Evolutionary conservation across 306 rosid genomes (phyloP).

Genomic region (Cucurbita moschata): DNA sequence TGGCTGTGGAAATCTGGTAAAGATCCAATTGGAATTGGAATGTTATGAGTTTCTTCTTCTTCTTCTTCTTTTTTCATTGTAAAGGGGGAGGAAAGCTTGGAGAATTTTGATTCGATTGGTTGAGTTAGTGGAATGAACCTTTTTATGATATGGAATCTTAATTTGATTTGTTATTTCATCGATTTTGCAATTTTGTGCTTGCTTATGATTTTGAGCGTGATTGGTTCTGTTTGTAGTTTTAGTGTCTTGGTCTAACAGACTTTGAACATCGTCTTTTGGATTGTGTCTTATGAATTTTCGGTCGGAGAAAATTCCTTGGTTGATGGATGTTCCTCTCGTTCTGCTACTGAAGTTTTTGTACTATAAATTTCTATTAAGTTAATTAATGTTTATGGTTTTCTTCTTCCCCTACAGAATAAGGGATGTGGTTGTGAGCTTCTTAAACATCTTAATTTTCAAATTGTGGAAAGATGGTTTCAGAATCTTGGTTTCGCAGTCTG

Average conservation of each 20-base stretch:
- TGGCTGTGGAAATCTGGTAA: background rate
- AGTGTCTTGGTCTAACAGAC: background rate
- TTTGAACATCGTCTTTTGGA: background rate
- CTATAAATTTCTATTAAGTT: background rate
- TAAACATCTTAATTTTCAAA: constrained; percentile 16
- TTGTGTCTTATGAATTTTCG: background rate
- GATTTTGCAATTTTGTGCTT: constrained; percentile 8
- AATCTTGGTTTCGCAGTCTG: constrained; percentile 72
- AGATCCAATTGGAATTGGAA: background rate
- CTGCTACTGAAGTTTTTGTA: background rate
- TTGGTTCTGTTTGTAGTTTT: background rate
- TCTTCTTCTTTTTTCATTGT: background rate
- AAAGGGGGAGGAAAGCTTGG: background rate
- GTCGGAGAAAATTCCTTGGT: background rate
- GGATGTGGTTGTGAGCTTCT: constrained; percentile 17
- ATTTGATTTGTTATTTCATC: background rate
- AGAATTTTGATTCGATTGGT: background rate
- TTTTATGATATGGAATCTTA: background rate
- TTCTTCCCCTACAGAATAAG: constrained; percentile 11
- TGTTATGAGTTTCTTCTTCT: background rate
- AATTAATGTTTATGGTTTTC: background rate
- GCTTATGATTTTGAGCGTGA: background rate
- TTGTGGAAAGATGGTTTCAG: constrained; percentile 54
- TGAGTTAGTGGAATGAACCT: background rate
- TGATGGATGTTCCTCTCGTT: background rate